These are phyloP conservation scores for Vaccinium vitisidaea DNA, from an alignment of 148 eudicot species.

Conservation along the genomic window DNA sequence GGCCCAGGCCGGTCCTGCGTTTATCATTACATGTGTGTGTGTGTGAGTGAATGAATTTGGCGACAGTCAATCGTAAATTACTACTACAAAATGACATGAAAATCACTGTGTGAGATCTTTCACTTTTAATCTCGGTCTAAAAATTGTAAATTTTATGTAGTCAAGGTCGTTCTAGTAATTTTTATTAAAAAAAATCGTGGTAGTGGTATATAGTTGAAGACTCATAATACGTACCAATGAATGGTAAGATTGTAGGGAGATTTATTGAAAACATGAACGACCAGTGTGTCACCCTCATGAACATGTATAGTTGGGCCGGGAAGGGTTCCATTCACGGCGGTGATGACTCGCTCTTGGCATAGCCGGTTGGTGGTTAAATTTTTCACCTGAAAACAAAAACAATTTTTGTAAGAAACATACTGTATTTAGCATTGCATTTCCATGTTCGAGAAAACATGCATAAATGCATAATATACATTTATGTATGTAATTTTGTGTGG, in stretches of 20 bases:
- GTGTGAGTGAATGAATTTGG: too few species aligned
- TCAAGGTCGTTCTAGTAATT: neutral
- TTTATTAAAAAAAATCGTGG: too few species aligned
- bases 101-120: too few species aligned
- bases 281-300: constrained; percentile 51
- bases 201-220: neutral
- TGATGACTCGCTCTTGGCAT: constrained; percentile 39
- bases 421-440: neutral
- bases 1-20: too few species aligned
- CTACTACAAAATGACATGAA: too few species aligned
- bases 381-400: constrained; percentile 32
- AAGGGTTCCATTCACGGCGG: constrained; percentile 46
- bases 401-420: neutral
- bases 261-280: constrained; percentile 54
- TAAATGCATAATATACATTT: neutral
- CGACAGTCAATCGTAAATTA: too few species aligned
- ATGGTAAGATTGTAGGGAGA: constrained; percentile 57
- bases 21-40: too few species aligned
- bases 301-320: constrained; percentile 56
- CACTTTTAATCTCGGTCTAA: too few species aligned
- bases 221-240: constrained; percentile 45
- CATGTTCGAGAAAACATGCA: neutral
- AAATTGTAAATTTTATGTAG: too few species aligned
- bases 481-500: neutral
- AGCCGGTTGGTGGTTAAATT: constrained; percentile 34